phyloP scores from a whole-genome alignment of 1,139 yeast species.

The Meyerozyma carpophila region DNA sequence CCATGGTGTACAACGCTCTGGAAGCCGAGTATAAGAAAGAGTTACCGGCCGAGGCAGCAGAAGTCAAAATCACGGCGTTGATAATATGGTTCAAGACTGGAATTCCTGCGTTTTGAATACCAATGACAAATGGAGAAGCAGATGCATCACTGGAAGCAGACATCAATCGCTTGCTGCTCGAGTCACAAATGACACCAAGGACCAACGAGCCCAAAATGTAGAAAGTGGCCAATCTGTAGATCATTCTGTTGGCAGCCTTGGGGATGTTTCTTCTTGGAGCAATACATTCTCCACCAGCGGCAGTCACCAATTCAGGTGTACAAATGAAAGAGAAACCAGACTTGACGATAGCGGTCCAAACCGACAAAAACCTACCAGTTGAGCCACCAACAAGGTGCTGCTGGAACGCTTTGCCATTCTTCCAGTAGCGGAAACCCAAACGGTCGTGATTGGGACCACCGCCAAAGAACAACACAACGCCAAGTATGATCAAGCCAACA shows the following conservation, averaged over 20 bases:
- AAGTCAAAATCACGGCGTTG: slow-evolving; percentile 63
- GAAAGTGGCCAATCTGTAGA: slow-evolving; percentile 44
- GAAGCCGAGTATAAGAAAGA: slow-evolving; percentile 70
- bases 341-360: slow-evolving; percentile 37
- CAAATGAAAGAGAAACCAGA: slow-evolving; percentile 43
- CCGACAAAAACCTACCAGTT: slow-evolving; percentile 56
- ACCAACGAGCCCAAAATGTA: slow-evolving; percentile 30
- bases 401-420: slow-evolving; percentile 37
- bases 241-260: slow-evolving; percentile 42
- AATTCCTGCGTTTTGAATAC: slow-evolving; percentile 54
- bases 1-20: slow-evolving; percentile 60
- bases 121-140: slow-evolving; percentile 42
- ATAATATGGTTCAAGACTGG: slow-evolving; percentile 57
- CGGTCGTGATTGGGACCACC: slow-evolving; percentile 33
- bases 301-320: slow-evolving; percentile 42
- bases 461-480: slow-evolving; percentile 33
- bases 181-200: slow-evolving; percentile 1
- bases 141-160: slow-evolving; percentile 39
- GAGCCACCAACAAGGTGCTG: slow-evolving; percentile 44
- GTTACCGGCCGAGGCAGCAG: slow-evolving; percentile 69
- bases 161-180: slow-evolving; percentile 10
- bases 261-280: slow-evolving; percentile 43
- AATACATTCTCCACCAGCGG: slow-evolving; percentile 33
- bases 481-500: slow-evolving; percentile 46
- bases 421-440: slow-evolving; percentile 49